Percentiles rank a stretch among this genome's conserved stretches.
phyloP scores from a whole-genome alignment of 768 basidiomycete species.

The Tricholoma furcatifolium region DNA sequence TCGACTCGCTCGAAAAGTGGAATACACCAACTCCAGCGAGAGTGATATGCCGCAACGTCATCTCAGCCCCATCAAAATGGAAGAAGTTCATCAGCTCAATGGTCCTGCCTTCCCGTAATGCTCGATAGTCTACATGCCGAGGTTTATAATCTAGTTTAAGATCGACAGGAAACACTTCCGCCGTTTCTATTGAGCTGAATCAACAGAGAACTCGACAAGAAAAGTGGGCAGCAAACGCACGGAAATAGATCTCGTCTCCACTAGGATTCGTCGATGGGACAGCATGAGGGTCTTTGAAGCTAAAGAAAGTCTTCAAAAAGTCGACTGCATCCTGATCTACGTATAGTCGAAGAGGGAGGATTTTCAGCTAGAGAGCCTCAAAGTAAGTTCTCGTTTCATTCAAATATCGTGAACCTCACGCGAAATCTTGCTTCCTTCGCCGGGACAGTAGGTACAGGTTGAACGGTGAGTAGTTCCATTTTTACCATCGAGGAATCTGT shows the following conservation, averaged over 20 bases:
- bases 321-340: conserved; percentile 99
- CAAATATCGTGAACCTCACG: conserved; percentile 42
- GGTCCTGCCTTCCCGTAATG: conserved; percentile 84
- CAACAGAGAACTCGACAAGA: neutral
- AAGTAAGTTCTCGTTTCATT: neutral
- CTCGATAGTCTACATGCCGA: conserved; percentile 91
- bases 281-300: conserved; percentile 69
- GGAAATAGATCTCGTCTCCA: conserved; percentile 66
- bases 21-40: conserved; percentile 74
- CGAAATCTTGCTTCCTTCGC: conserved; percentile 78
- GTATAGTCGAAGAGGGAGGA: conserved; percentile 86
- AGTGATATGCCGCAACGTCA: conserved; percentile 93
- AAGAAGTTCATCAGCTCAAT: conserved; percentile 99
- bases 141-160: conserved; percentile 98
- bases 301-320: conserved; percentile 95
- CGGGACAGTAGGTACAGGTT: conserved; percentile 64
- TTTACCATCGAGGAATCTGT: conserved; percentile 94
- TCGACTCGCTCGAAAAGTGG: conserved; percentile 1
- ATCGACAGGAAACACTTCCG: conserved; percentile 93
- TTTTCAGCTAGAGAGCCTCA: conserved; percentile 62
- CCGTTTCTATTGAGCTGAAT: conserved; percentile 60
- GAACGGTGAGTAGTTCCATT: conserved; percentile 73
- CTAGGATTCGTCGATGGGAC: conserved; percentile 33
- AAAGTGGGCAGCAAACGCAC: conserved; percentile 39
- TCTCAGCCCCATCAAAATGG: conserved; percentile 98